These are phyloP conservation scores for Shiraia sp. DNA, from an alignment of 2,329 filamentous ascomycete species.

Conservation along the genomic window DNA sequence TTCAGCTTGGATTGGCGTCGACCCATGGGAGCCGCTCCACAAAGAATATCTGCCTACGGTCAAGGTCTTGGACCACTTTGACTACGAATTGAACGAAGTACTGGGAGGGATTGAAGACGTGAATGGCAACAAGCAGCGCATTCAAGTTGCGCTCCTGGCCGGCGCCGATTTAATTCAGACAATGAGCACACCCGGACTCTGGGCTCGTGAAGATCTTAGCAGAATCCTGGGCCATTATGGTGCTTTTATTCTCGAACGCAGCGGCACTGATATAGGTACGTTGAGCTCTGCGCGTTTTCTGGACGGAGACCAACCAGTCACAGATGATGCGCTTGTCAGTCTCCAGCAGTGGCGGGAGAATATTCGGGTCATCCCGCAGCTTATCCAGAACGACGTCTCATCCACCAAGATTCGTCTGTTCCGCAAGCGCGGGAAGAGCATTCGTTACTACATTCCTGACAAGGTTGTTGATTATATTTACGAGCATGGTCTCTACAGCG, in stretches of 20 bases:
- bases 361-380: slow-evolving; percentile 83
- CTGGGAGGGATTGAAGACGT: slow-evolving; percentile 72
- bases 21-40: slow-evolving; percentile 73
- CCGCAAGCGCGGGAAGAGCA: slow-evolving; percentile 47
- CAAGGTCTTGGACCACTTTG: slow-evolving; percentile 86
- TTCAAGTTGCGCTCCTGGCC: slow-evolving; percentile 78
- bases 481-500: slow-evolving; percentile 44
- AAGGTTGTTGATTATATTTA: slow-evolving; percentile 46
- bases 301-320: slow-evolving; percentile 12
- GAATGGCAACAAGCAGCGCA: slow-evolving; percentile 68
- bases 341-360: slow-evolving; percentile 83
- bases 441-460: slow-evolving; percentile 48
- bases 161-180: slow-evolving; percentile 62
- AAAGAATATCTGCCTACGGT: slow-evolving; percentile 86
- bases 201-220: slow-evolving; percentile 82
- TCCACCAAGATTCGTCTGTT: slow-evolving; percentile 83
- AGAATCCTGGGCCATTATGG: slow-evolving; percentile 85
- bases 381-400: slow-evolving; percentile 84
- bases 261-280: slow-evolving; percentile 74
- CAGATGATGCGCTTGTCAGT: slow-evolving; percentile 79
- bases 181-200: slow-evolving; percentile 64
- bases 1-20: slow-evolving; percentile 44
- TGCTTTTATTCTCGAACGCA: slow-evolving; percentile 83
- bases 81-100: slow-evolving; percentile 83
- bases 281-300: not conserved